Conservation (phyloP, 2,329 filamentous ascomycete species). For the Fusarium pseudograminearum region DNA sequence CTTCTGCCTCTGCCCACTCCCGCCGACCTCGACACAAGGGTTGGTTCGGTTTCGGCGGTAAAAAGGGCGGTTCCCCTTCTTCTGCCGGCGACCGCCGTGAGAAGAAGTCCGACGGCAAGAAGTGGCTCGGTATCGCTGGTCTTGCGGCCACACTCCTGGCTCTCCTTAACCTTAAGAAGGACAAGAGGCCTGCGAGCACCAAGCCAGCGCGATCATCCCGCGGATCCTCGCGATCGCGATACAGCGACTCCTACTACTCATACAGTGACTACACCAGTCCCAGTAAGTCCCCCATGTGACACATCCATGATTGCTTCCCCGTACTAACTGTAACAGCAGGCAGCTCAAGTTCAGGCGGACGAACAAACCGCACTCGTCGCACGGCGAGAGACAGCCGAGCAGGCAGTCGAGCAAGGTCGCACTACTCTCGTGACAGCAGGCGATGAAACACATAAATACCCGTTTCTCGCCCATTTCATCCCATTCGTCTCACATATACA, state of each 20-base stretch:
- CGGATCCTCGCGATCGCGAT: slow-evolving; percentile 60
- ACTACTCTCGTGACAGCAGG: slow-evolving; percentile 49
- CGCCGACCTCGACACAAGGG: slow-evolving; percentile 66
- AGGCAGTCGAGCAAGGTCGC: slow-evolving; percentile 46
- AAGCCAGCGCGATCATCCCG: slow-evolving; percentile 55
- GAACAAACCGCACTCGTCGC: slow-evolving; percentile 53
- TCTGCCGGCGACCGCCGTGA: slow-evolving; percentile 56
- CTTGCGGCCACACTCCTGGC: slow-evolving; percentile 64
- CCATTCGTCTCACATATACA: slow-evolving; percentile 27
- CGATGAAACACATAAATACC: slow-evolving; percentile 27
- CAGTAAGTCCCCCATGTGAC: slow-evolving; percentile 59
- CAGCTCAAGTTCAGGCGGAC: slow-evolving; percentile 61
- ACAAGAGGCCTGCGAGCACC: slow-evolving; percentile 59
- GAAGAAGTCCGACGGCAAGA: slow-evolving; percentile 62
- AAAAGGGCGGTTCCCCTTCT: slow-evolving; percentile 53
- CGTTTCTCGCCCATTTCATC: slow-evolving; percentile 13
- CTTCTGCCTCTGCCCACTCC: slow-evolving; percentile 54
- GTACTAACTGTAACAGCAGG: slow-evolving; percentile 52
- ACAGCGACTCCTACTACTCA: slow-evolving; percentile 66
- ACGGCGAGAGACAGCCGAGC: slow-evolving; percentile 48
- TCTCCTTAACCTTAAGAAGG: slow-evolving; percentile 66
- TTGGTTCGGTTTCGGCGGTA: slow-evolving; percentile 65
- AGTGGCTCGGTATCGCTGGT: slow-evolving; percentile 66
- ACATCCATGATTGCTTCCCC: neutral
- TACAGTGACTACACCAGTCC: slow-evolving; percentile 63